Conservation (phyloP, 768 basidiomycete species). For the Hericium rajendrae region DNA sequence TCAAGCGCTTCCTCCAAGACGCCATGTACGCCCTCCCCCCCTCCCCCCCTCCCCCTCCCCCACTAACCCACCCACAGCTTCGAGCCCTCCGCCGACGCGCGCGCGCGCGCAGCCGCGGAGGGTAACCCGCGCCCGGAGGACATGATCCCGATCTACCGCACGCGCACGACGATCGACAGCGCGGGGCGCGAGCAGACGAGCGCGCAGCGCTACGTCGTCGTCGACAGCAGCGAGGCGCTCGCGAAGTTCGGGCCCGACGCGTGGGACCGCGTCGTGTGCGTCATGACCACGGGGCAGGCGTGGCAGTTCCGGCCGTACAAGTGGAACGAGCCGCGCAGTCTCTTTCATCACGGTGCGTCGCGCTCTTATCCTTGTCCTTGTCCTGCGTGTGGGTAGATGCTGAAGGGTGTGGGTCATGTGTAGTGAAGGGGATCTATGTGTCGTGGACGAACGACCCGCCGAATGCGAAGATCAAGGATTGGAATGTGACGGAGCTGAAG, state of each 20-base stretch:
- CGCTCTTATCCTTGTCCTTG: not conserved
- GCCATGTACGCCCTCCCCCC: constrained; percentile 38
- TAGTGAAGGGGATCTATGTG: constrained; percentile 93
- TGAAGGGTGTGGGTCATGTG: not conserved
- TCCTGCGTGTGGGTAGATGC: not conserved
- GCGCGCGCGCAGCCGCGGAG: constrained; percentile 54
- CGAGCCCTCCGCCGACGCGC: constrained; percentile 67
- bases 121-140: constrained; percentile 74
- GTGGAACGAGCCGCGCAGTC: constrained; percentile 85
- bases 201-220: constrained; percentile 62
- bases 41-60: not conserved
- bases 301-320: constrained; percentile 99
- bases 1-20: constrained; percentile 89
- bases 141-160: constrained; percentile 80
- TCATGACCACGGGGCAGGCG: constrained; percentile 95
- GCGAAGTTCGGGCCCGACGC: constrained; percentile 87
- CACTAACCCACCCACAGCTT: constrained; percentile 27
- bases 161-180: constrained; percentile 60
- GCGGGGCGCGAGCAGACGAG: constrained; percentile 48
- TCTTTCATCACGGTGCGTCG: constrained; percentile 84
- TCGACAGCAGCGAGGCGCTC: constrained; percentile 89
- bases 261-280: constrained; percentile 96
- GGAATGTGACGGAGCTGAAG: constrained; percentile 95
- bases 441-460: constrained; percentile 91
- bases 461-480: constrained; percentile 83